phyloP scores from a whole-genome alignment of 2,329 filamentous ascomycete genomes.

The Aspergillus flavus region DNA sequence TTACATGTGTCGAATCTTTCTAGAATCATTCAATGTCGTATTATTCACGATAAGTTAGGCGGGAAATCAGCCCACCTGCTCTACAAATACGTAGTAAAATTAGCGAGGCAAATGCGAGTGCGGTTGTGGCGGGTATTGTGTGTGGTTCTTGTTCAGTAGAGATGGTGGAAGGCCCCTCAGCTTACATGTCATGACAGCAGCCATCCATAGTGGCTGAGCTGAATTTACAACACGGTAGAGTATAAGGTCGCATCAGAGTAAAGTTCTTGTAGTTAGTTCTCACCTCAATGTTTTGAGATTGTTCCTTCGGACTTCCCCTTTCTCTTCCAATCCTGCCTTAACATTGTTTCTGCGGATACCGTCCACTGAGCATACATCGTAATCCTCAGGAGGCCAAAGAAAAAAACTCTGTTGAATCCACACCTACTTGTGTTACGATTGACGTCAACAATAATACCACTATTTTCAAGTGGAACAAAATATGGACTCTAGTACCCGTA shows the following conservation, averaged over 20 bases:
- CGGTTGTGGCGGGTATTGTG: slow-evolving; percentile 16
- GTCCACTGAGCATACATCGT: neutral
- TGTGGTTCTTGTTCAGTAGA: slow-evolving; percentile 6
- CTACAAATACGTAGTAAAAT: neutral
- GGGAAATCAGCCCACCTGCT: slow-evolving; percentile 6
- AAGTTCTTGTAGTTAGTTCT: too few relatives aligned
- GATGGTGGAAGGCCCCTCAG: neutral
- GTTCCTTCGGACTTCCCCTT: neutral
- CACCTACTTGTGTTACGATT: neutral
- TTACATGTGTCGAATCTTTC: slow-evolving; percentile 19
- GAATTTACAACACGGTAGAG: neutral
- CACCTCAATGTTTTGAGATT: neutral
- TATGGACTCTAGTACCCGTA: neutral
- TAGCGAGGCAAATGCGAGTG: slow-evolving; percentile 12
- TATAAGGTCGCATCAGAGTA: neutral
- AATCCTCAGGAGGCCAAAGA: neutral
- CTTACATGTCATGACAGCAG: slow-evolving; percentile 6
- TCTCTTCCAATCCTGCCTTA: neutral
- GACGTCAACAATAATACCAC: neutral
- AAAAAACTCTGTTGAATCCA: neutral
- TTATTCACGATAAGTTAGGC: slow-evolving; percentile 1
- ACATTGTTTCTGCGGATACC: neutral
- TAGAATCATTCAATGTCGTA: slow-evolving; percentile 11
- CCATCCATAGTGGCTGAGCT: neutral
- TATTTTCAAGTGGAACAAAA: neutral